Conservation (phyloP, 768 basidiomycete genomes). For the Flagelloscypha sp. region DNA sequence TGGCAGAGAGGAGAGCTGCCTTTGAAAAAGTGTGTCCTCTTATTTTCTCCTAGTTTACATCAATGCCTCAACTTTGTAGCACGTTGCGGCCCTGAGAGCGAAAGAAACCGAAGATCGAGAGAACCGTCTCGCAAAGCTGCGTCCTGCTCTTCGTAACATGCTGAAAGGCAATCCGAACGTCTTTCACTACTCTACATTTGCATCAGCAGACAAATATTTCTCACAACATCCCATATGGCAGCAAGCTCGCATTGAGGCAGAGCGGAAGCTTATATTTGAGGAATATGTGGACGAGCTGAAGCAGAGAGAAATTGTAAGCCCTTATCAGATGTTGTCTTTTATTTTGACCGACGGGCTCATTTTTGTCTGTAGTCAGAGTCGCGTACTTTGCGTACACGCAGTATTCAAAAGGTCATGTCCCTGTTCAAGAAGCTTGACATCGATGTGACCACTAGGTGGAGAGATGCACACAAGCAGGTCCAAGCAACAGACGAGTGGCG, state of each 20-base stretch:
- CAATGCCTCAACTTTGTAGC: slow-evolving; percentile 35
- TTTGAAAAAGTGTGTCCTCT: slow-evolving; percentile 75
- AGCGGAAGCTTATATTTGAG: slow-evolving; percentile 82
- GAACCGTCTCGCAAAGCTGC: slow-evolving; percentile 71
- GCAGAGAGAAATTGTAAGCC: slow-evolving; percentile 78
- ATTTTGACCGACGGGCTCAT: slow-evolving; percentile 7
- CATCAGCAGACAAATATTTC: slow-evolving; percentile 82
- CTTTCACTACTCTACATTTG: slow-evolving; percentile 86
- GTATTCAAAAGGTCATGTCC: slow-evolving; percentile 73
- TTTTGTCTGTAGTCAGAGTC: slow-evolving; percentile 56
- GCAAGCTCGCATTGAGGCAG: slow-evolving; percentile 75
- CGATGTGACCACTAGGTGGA: slow-evolving; percentile 92
- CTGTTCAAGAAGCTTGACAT: slow-evolving; percentile 85
- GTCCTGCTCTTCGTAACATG: slow-evolving; percentile 82
- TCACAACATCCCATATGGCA: slow-evolving; percentile 87
- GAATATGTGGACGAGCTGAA: slow-evolving; percentile 85
- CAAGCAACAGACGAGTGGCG: slow-evolving; percentile 74
- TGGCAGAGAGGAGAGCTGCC: slow-evolving; percentile 89
- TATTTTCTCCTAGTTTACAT: background rate
- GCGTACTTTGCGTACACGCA: slow-evolving; percentile 66
- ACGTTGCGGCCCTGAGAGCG: slow-evolving; percentile 62
- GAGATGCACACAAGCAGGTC: slow-evolving; percentile 71
- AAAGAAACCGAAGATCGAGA: slow-evolving; percentile 87
- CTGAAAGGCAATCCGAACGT: slow-evolving; percentile 82
- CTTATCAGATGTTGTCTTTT: slow-evolving; percentile 1